Base-by-base conservation (phyloP, 352 stramenopile genomes). In the Phytophthora vignae region DNA sequence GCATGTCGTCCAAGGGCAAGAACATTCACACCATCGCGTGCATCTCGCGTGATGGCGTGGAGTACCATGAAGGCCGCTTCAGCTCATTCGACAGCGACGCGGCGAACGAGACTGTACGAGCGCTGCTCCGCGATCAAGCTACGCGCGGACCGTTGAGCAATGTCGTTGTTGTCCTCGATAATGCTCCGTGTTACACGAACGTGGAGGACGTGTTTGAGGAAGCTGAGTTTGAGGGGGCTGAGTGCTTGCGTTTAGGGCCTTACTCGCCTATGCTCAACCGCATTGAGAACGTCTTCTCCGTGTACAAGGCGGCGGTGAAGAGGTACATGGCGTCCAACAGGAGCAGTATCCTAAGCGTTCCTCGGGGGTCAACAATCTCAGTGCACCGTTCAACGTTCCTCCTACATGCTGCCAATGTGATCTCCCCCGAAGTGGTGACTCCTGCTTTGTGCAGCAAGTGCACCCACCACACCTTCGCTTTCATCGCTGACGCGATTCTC, bases 211-310 rank as follows among this genome's bases (percentile, higher is more conserved):
- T 57, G 25, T 57, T 57, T 22, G 25, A 57, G 6, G 50, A 57
- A n/a, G 21, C 12, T 1, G 50, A 42, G 15, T 44, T 57, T 38
- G 50, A 11, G 4, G 52, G 14, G 1, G 52, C 52, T 8, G 27
- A 31, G 22, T 22, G 22, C 22, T 15, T 57, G 15, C 52, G 52
- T 9, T 8, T 57, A 17, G 52, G 52, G 1, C 27, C 27, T 9
- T 22, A 42, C 7, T 44, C 22, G 4, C 52, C 25, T 9, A 57
- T 57, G 52, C 15, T 42, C 2, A 57, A 57, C 5, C 10, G 22
- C 6, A 57, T 57, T 15, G 25, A 57, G 52, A 57, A 42, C 21
- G 52, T 57, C 3, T 57, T 57, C 14, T 57, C 52, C 3, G 27
- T n/a, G 14, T 57, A 25, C 27, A 57, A 38, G 17, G 46, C 46